These are phyloP conservation scores for Dicorynia guianensis DNA, from an alignment of 306 rosid species.

Conservation along the genomic window DNA sequence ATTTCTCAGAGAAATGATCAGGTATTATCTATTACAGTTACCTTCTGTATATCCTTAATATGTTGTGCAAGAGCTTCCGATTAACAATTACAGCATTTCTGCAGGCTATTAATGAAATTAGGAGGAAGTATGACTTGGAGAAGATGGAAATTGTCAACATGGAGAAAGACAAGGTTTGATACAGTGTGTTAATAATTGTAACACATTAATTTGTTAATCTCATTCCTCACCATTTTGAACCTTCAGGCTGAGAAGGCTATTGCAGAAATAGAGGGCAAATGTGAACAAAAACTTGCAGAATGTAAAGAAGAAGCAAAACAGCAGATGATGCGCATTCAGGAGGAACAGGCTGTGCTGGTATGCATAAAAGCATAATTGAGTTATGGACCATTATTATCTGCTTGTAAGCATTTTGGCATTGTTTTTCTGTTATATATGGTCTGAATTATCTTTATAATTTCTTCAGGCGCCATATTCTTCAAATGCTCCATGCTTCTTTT, in stretches of 20 bases:
- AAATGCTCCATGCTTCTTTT: constrained; percentile 20
- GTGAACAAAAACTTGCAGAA: constrained; percentile 66
- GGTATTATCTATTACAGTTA: constrained; percentile 57
- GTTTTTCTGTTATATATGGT: constrained; percentile 25
- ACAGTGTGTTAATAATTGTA: constrained; percentile 40
- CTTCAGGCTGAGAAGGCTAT: constrained; percentile 73
- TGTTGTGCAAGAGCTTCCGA: constrained; percentile 32
- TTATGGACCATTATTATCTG: constrained; percentile 27
- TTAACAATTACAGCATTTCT: constrained; percentile 46
- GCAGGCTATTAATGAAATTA: constrained; percentile 92
- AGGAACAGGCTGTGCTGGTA: constrained; percentile 78
- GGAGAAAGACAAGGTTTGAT: constrained; percentile 90
- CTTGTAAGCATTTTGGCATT: constrained; percentile 27
- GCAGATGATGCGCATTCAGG: constrained; percentile 65
- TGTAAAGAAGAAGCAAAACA: constrained; percentile 76
- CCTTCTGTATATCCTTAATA: constrained; percentile 25
- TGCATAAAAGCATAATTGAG: constrained; percentile 37
- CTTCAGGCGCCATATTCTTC: constrained; percentile 19
- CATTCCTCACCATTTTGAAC: constrained; percentile 54
- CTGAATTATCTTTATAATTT: constrained; percentile 25
- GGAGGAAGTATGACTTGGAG: constrained; percentile 86
- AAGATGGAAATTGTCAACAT: constrained; percentile 71
- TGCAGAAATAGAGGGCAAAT: constrained; percentile 62
- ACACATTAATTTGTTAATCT: constrained; percentile 24
- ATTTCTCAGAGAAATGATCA: constrained; percentile 94